Evolutionary conservation across 768 basidiomycete genomes (phyloP).

Genomic region (Boletus tylopilopsis): DNA sequence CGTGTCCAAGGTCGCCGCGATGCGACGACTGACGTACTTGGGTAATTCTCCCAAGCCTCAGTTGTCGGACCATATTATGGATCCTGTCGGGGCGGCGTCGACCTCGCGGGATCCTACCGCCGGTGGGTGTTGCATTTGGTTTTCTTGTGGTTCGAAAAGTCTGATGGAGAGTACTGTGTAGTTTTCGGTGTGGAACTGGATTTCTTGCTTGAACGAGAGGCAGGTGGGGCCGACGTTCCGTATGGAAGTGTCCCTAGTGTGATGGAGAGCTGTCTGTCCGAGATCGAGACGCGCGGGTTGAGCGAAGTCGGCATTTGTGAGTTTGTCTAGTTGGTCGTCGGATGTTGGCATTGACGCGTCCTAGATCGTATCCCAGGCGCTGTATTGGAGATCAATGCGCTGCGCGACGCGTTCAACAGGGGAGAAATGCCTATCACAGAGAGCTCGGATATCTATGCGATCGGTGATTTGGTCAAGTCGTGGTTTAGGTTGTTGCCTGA

Average conservation of each 20-base stretch:
- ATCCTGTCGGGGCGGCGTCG: constrained; percentile 43
- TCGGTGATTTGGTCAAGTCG: constrained; percentile 79
- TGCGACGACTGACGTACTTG: constrained; percentile 77
- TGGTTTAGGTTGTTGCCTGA: constrained; percentile 85
- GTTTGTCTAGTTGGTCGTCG: constrained; percentile 23
- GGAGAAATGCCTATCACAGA: constrained; percentile 59
- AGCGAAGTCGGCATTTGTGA: constrained; percentile 81
- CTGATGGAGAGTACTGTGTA: constrained; percentile 30
- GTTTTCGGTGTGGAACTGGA: constrained; percentile 78
- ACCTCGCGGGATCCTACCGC: constrained; percentile 70
- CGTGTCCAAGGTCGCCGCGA: constrained; percentile 69
- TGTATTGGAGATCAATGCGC: constrained; percentile 57
- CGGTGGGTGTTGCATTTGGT: constrained; percentile 42
- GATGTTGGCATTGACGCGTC: background rate
- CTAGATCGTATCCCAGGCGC: constrained; percentile 84
- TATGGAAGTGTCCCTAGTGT: constrained; percentile 63
- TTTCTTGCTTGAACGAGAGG: constrained; percentile 65
- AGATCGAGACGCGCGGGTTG: constrained; percentile 73
- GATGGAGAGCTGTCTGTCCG: constrained; percentile 60
- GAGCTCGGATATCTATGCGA: constrained; percentile 72
- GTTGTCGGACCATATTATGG: constrained; percentile 69
- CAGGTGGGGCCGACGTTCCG: constrained; percentile 42
- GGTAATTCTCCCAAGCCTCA: constrained; percentile 73
- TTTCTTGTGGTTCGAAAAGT: background rate
- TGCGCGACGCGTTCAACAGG: constrained; percentile 76